phyloP scores from a whole-genome alignment of 2,329 filamentous ascomycete genomes.

The Ascochyta viciae-villosae region DNA sequence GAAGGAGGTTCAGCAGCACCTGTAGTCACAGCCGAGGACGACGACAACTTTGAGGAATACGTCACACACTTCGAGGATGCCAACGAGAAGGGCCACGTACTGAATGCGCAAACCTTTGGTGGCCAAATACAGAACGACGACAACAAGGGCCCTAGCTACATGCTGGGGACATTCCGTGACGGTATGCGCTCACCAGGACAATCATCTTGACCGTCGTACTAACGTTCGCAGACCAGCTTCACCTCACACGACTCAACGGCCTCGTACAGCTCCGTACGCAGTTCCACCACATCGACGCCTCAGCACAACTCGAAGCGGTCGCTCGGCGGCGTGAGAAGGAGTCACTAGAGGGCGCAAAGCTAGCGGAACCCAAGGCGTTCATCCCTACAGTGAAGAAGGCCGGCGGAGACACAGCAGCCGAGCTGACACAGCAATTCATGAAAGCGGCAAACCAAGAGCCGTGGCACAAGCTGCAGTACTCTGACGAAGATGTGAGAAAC shows the following conservation, averaged over 20 bases:
- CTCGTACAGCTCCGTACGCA: slow-evolving; percentile 90
- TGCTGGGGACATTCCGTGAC: slow-evolving; percentile 89
- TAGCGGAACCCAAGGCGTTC: slow-evolving; percentile 73
- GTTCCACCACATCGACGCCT: slow-evolving; percentile 89
- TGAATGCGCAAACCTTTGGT: slow-evolving; percentile 83
- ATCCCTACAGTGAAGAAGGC: slow-evolving; percentile 86
- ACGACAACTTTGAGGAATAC: slow-evolving; percentile 68
- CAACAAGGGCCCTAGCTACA: slow-evolving; percentile 77
- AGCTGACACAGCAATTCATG: slow-evolving; percentile 78
- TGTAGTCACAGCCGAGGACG: slow-evolving; percentile 60
- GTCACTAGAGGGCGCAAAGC: slow-evolving; percentile 53
- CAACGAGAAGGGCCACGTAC: slow-evolving; percentile 71
- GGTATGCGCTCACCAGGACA: slow-evolving; percentile 59
- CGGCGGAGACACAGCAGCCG: slow-evolving; percentile 70
- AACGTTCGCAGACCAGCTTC: slow-evolving; percentile 71
- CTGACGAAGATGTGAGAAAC: slow-evolving; percentile 72
- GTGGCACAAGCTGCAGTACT: slow-evolving; percentile 81
- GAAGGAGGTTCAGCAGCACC: slow-evolving; percentile 28
- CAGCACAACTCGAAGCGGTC: slow-evolving; percentile 72
- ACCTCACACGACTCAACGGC: slow-evolving; percentile 82
- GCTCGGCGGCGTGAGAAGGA: slow-evolving; percentile 53
- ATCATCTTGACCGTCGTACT: background rate
- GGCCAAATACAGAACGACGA: slow-evolving; percentile 76
- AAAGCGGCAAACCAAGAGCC: slow-evolving; percentile 79
- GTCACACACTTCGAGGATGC: slow-evolving; percentile 64